phyloP scores from a whole-genome alignment of 2,329 filamentous ascomycete species.

The Phyllosticta citribraziliensis region DNA sequence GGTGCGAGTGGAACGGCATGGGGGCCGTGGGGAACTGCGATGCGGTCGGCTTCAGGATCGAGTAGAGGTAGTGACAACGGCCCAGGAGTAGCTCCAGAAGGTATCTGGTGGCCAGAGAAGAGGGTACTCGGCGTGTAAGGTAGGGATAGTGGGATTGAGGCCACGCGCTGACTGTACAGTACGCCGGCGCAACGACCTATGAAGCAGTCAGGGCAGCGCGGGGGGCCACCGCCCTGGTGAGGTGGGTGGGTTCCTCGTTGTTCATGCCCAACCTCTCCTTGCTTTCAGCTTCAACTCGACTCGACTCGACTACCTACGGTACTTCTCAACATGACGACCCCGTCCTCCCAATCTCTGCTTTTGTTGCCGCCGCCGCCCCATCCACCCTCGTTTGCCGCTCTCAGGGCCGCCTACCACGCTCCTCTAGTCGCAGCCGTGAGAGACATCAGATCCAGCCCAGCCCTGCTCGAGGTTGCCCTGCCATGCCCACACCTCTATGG shows the following conservation, averaged over 20 bases:
- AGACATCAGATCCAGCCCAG: conserved; percentile 28
- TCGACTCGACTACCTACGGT: neutral
- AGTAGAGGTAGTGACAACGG: neutral
- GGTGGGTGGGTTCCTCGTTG: neutral
- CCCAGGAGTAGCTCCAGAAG: no score
- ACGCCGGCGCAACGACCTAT: neutral
- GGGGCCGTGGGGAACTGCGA: conserved; percentile 2
- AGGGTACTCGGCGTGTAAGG: neutral
- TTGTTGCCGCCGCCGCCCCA: conserved; percentile 36
- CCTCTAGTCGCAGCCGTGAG: conserved; percentile 33
- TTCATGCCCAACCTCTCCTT: neutral
- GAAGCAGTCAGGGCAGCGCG: neutral
- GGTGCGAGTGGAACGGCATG: conserved; percentile 30
- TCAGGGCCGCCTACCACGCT: conserved; percentile 35
- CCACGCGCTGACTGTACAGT: conserved; percentile 5
- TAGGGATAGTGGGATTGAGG: conserved; percentile 6
- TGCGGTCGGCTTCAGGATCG: neutral
- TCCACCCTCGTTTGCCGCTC: conserved; percentile 27
- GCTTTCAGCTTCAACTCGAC: neutral
- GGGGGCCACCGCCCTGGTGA: neutral
- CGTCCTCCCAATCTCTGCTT: conserved; percentile 22
- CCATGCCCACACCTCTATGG: conserved; percentile 52
- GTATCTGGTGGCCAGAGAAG: neutral
- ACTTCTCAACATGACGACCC: neutral
- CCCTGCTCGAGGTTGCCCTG: conserved; percentile 50